Percentiles rank a stretch among this genome's conserved stretches.
These are phyloP conservation scores for Pleurotus cornucopiae DNA, from an alignment of 768 basidiomycete genomes.

Conservation along the genomic window DNA sequence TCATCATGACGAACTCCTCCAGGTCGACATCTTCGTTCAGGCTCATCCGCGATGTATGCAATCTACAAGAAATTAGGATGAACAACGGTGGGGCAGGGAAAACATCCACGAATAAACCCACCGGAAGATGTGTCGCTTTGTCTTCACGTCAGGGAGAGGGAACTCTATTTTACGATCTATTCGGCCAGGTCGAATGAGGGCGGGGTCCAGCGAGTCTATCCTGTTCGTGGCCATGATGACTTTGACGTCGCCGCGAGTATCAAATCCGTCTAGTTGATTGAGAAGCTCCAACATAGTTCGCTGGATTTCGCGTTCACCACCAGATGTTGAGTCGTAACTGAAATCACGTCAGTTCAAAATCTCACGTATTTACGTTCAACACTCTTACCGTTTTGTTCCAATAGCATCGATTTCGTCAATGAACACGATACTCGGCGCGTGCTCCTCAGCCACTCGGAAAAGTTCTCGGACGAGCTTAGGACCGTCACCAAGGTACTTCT, in stretches of 20 bases:
- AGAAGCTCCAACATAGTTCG: conserved; percentile 98
- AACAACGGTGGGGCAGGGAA: not conserved
- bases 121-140: conserved; percentile 98
- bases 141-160: conserved; percentile 96
- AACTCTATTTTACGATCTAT: conserved; percentile 99
- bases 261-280: conserved; percentile 99
- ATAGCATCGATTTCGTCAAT: conserved; percentile 99
- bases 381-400: conserved; percentile 87
- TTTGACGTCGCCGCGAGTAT: conserved; percentile 98
- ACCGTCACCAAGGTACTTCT: conserved; percentile 98
- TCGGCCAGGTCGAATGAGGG: conserved; percentile 95
- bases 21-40: conserved; percentile 84
- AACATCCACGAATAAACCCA: conserved; percentile 22
- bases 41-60: conserved; percentile 96
- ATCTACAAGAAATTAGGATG: conserved; percentile 30
- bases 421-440: conserved; percentile 98
- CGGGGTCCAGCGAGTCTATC: conserved; percentile 96
- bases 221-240: conserved; percentile 99
- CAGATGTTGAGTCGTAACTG: conserved; percentile 97
- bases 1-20: conserved; percentile 92
- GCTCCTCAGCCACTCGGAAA: conserved; percentile 95
- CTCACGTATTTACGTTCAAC: conserved; percentile 3
- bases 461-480: conserved; percentile 97
- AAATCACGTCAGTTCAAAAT: conserved; percentile 7
- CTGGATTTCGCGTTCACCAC: conserved; percentile 98